Conservation (phyloP, 148 eudicot species). For the Chenopodium quinoa region DNA sequence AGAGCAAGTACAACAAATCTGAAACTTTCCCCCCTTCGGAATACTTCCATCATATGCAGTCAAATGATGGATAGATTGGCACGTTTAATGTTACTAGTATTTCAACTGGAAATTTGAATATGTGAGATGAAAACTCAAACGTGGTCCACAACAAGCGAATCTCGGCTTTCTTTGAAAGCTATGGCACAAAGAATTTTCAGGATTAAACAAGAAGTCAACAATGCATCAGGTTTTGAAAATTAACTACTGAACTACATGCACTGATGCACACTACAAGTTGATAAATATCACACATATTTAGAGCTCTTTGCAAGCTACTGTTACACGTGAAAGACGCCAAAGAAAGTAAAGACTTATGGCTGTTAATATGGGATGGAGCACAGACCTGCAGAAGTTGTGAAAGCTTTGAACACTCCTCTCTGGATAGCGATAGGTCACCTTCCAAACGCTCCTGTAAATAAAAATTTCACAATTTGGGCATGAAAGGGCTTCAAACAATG, state of each 20-base stretch:
- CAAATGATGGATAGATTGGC: not conserved
- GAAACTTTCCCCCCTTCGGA: not conserved
- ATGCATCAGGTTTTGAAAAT: not conserved
- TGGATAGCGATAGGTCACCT: conserved; percentile 57
- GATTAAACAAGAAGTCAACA: not conserved
- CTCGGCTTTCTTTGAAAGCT: no score
- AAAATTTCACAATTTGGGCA: not conserved
- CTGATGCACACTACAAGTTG: not conserved
- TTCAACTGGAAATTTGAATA: not conserved
- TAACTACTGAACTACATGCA: not conserved
- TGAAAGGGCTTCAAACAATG: not conserved
- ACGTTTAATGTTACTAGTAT: not conserved
- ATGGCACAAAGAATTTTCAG: not conserved
- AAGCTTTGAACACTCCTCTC: conserved; percentile 73
- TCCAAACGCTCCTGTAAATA: conserved; percentile 71
- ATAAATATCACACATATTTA: not conserved
- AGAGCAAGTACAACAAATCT: not conserved
- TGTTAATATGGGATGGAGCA: not conserved
- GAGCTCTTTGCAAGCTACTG: not conserved
- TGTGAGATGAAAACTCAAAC: not conserved
- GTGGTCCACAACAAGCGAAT: not conserved
- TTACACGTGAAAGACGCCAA: not conserved
- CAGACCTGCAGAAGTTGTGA: conserved; percentile 62
- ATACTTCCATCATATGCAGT: not conserved
- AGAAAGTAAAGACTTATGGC: not conserved